phyloP scores from a whole-genome alignment of 1,284 basidiomycete genomes.

The Apiotrichum laibachii region DNA sequence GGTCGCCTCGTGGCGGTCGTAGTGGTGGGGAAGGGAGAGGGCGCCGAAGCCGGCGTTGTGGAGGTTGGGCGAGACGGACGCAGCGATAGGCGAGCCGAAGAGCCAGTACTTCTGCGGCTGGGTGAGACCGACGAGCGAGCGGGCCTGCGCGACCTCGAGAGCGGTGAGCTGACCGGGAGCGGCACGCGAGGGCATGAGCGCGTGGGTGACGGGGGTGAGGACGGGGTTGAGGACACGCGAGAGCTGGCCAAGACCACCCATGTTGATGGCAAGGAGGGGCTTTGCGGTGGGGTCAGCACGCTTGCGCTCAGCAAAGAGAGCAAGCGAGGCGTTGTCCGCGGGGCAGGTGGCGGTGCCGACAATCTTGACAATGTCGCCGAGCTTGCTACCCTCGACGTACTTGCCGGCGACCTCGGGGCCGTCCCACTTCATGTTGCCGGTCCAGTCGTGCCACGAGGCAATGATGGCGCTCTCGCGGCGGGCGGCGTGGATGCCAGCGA shows the following conservation, averaged over 20 bases:
- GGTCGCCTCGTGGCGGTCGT: slow-evolving; percentile 72
- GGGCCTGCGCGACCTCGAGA: slow-evolving; percentile 74
- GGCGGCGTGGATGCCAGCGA: slow-evolving; percentile 61
- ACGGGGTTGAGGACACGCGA: slow-evolving; percentile 82
- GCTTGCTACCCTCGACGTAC: slow-evolving; percentile 62
- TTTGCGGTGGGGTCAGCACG: slow-evolving; percentile 55
- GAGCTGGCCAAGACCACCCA: slow-evolving; percentile 83
- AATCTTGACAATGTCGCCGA: slow-evolving; percentile 90
- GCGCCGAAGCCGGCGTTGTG: slow-evolving; percentile 85
- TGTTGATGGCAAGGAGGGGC: slow-evolving; percentile 91
- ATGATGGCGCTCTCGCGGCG: slow-evolving; percentile 79
- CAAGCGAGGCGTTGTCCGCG: slow-evolving; percentile 77
- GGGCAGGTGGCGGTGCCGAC: slow-evolving; percentile 76
- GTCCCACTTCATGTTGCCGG: slow-evolving; percentile 79
- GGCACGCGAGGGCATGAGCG: slow-evolving; percentile 73
- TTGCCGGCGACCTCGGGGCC: slow-evolving; percentile 65
- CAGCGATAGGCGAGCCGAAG: slow-evolving; percentile 82
- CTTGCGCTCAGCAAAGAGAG: slow-evolving; percentile 62
- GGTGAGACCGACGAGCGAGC: slow-evolving; percentile 75
- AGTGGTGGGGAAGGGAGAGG: slow-evolving; percentile 79
- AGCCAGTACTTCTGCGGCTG: slow-evolving; percentile 74
- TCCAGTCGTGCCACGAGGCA: slow-evolving; percentile 93
- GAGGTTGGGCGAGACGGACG: slow-evolving; percentile 87
- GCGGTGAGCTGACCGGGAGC: slow-evolving; percentile 92
- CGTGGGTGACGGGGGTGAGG: slow-evolving; percentile 87